Evolutionary conservation across 257 asterid genomes (phyloP).

Genomic region (Plantago elongata): DNA sequence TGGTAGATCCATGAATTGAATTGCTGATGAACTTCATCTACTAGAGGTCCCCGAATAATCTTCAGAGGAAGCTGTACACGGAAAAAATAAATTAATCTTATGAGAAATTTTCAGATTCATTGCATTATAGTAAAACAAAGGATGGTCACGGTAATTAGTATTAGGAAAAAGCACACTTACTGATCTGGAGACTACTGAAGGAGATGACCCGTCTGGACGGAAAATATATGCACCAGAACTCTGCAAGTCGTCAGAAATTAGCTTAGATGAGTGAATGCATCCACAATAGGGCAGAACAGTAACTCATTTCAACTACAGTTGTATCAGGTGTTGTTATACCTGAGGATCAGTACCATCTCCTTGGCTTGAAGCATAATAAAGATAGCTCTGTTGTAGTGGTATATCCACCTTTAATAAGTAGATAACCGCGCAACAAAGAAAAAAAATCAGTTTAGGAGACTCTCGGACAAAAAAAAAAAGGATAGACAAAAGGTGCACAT

Average conservation of each 20-base stretch:
- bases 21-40: constrained; percentile 84
- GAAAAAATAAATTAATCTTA: neutral
- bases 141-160: neutral
- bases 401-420: constrained; percentile 51
- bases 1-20: constrained; percentile 80
- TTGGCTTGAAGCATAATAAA: constrained; percentile 62
- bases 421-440: constrained; percentile 3
- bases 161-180: constrained; percentile 33
- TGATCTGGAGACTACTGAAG: constrained; percentile 55
- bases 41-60: constrained; percentile 61
- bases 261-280: constrained; percentile 14
- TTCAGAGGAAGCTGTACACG: constrained; percentile 56
- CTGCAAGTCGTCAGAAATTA: constrained; percentile 33
- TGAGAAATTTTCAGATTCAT: constrained; percentile 3
- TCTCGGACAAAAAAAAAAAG: neutral
- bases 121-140: constrained; percentile 8
- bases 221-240: constrained; percentile 87
- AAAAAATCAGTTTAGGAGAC: constrained; percentile 2
- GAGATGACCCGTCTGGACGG: constrained; percentile 58
- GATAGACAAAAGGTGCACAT: neutral
- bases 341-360: constrained; percentile 49
- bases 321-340: constrained; percentile 27
- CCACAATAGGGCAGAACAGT: neutral
- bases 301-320: neutral
- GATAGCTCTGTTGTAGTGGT: constrained; percentile 80